Base-by-base conservation (phyloP, 1,139 yeast species). In the Insectozyma bohioensis region DNA sequence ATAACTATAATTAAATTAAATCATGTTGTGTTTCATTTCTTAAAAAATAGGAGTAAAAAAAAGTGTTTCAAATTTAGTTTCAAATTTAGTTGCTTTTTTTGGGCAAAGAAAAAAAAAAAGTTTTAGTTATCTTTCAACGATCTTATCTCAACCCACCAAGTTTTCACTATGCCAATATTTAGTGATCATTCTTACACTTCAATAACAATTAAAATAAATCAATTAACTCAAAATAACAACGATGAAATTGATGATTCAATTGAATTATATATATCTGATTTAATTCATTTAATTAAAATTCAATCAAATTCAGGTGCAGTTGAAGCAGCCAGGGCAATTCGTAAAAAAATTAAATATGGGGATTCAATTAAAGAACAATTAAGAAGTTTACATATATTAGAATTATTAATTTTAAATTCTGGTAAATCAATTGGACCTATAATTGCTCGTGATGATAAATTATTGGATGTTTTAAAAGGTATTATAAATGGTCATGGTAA, bases 291-390 rank as follows among this genome's bases (percentile, higher is more conserved):
- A 37, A 67, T 69, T 39, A 55, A 59, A 37, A 47, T 67, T 25
- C 75, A 68, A 49, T 59, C 61, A 0, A 28, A 48, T 9, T 39
- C 53, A 13, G 72, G 94, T 1, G 78, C 87, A 2, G 62, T 69
- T 8, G 97, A 90, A 56, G 94, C 95, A 1, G 97, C 97, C 0
- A 68, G 97, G 33, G 95, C 95, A 1, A 66, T 92, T 23, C 72
- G 98, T 34, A 92, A 92, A 64, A 79, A 81, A 52, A 66, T 92
- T 54, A 92, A 92, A 61, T 85, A 92, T 54, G 97, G 97, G n/a
- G 56, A 54, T 15, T 48, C 66, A 1, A 54, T 60, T 2, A 65
- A 65, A 19, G 80, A 78, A 41, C 92, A 84, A 51, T 45, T 72
- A 33, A 70, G 85, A 34, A 85, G 95, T 0, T 60, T 90, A 43